phyloP scores from a whole-genome alignment of 1,284 basidiomycete genomes.

The Cryptococcus hybrid region DNA sequence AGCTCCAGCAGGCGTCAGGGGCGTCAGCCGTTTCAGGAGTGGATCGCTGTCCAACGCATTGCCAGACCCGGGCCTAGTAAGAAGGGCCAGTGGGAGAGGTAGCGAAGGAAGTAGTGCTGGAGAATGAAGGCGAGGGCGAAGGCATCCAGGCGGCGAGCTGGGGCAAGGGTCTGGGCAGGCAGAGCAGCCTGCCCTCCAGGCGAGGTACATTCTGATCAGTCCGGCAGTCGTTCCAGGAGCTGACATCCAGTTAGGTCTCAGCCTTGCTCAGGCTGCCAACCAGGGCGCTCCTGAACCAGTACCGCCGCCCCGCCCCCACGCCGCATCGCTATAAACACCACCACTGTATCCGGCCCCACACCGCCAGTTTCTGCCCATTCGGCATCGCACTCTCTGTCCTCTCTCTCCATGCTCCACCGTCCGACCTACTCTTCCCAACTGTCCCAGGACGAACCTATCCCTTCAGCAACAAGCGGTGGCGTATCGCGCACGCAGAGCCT shows the following conservation, averaged over 20 bases:
- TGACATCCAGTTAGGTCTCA: conserved; percentile 9
- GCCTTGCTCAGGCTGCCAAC: conserved; percentile 5
- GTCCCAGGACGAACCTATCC: conserved; percentile 1
- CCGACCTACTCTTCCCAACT: conserved; percentile 3
- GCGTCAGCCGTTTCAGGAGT: neutral
- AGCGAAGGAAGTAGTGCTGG: conserved; percentile 25
- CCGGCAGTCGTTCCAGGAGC: no score
- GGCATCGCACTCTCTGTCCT: conserved; percentile 38
- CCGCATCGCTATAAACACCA: conserved; percentile 19
- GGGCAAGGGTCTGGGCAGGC: conserved; percentile 39
- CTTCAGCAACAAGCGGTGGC: conserved; percentile 12
- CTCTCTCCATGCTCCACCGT: conserved; percentile 31
- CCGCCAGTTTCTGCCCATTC: conserved; percentile 22
- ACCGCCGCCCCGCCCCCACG: conserved; percentile 43
- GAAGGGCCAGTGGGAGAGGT: conserved; percentile 29
- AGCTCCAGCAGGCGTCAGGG: neutral
- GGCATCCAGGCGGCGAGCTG: conserved; percentile 25
- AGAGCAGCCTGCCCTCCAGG: conserved; percentile 42
- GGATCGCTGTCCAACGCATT: neutral
- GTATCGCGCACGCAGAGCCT: conserved; percentile 45
- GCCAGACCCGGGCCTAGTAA: conserved; percentile 20
- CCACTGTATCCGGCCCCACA: conserved; percentile 10
- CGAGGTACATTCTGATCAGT: conserved; percentile 43
- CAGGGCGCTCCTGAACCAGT: neutral
- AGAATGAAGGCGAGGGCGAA: conserved; percentile 22